Conservation (phyloP, 2,329 filamentous ascomycete species). For the Apiospora phragmitis region DNA sequence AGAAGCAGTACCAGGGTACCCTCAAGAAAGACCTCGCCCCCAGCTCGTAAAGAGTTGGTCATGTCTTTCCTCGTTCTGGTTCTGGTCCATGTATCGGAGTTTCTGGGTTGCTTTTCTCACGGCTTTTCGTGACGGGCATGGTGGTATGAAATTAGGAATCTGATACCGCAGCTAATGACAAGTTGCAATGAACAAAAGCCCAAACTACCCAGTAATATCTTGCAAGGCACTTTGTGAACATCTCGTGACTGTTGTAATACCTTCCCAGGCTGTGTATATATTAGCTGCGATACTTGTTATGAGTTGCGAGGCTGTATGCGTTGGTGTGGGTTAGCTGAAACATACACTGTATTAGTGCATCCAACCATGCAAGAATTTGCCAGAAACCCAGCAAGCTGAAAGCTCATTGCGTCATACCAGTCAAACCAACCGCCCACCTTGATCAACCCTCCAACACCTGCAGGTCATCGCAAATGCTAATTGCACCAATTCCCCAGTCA, state of each 20-base stretch:
- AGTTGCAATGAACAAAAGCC: slow-evolving; percentile 31
- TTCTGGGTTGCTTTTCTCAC: slow-evolving; percentile 45
- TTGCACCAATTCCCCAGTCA: neutral
- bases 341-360: neutral
- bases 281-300: neutral
- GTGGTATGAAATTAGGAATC: slow-evolving; percentile 34
- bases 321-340: neutral
- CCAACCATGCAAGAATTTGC: neutral
- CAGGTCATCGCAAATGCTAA: neutral
- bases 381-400: neutral
- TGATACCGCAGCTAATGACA: slow-evolving; percentile 35
- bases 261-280: neutral
- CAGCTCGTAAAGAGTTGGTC: slow-evolving; percentile 40
- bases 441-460: neutral
- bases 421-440: neutral
- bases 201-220: slow-evolving; percentile 20
- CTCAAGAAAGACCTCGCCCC: slow-evolving; percentile 93
- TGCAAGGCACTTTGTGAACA: neutral
- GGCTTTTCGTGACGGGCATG: slow-evolving; percentile 32
- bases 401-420: neutral
- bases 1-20: slow-evolving; percentile 94
- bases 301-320: neutral
- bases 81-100: slow-evolving; percentile 57
- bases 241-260: neutral
- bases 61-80: slow-evolving; percentile 41